phyloP scores from a whole-genome alignment of 1,284 basidiomycete genomes.

The Meripilus lineatus region DNA sequence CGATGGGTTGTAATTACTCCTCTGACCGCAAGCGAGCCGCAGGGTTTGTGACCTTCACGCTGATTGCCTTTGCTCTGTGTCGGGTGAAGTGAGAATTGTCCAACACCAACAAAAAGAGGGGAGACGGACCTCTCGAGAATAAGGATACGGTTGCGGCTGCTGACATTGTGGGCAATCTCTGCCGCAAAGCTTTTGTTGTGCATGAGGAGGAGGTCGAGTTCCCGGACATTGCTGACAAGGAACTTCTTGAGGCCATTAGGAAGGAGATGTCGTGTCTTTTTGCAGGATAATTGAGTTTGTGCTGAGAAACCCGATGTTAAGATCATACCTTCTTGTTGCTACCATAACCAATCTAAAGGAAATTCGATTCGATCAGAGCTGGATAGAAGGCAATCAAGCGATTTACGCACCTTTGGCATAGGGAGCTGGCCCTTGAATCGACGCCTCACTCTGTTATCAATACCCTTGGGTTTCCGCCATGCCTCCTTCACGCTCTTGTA shows the following conservation, averaged over 20 bases:
- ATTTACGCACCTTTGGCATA: conserved; percentile 83
- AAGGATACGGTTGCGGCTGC: conserved; percentile 91
- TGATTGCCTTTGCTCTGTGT: conserved; percentile 80
- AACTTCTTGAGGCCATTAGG: conserved; percentile 95
- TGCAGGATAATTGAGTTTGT: conserved; percentile 1
- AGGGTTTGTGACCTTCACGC: conserved; percentile 94
- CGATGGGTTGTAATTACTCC: conserved; percentile 61
- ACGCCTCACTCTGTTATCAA: conserved; percentile 92
- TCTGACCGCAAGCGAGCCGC: conserved; percentile 95
- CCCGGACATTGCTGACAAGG: conserved; percentile 87
- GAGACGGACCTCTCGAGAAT: conserved; percentile 80
- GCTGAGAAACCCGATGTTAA: neutral
- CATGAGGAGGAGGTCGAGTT: conserved; percentile 93
- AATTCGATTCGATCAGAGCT: conserved; percentile 4
- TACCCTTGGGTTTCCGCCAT: conserved; percentile 98
- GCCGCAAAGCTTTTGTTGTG: conserved; percentile 98
- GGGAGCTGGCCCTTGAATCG: conserved; percentile 94
- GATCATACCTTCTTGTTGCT: conserved; percentile 68
- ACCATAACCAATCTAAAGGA: conserved; percentile 69
- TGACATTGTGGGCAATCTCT: conserved; percentile 96
- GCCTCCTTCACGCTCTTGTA: conserved; percentile 93
- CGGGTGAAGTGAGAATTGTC: conserved; percentile 7
- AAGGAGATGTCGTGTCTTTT: conserved; percentile 84
- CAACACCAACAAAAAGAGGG: conserved; percentile 5
- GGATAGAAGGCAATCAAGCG: neutral